These are phyloP conservation scores for Lactifluus pinguis DNA, from an alignment of 768 basidiomycete species.

Conservation along the genomic window DNA sequence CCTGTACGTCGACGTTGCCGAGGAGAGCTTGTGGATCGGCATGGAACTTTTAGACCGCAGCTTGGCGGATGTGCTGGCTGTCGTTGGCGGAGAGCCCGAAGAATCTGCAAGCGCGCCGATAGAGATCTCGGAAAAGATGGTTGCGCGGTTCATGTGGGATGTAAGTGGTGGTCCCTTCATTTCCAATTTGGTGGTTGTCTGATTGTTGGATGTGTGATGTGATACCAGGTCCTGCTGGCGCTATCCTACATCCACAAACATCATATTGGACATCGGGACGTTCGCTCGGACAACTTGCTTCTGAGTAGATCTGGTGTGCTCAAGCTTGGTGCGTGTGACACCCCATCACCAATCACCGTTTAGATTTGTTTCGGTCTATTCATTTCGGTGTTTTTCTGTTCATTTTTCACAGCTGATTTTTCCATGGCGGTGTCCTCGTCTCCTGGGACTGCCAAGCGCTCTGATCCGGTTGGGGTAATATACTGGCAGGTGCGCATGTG, in stretches of 20 bases:
- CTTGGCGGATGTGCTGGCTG: conserved; percentile 67
- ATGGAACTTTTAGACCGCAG: conserved; percentile 91
- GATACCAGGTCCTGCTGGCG: conserved; percentile 48
- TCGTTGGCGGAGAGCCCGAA: conserved; percentile 22
- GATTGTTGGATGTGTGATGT: neutral
- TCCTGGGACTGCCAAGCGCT: conserved; percentile 39
- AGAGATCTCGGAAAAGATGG: conserved; percentile 54
- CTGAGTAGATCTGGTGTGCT: conserved; percentile 60
- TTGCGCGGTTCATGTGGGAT: conserved; percentile 70
- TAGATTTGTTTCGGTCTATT: neutral
- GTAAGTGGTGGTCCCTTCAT: conserved; percentile 34
- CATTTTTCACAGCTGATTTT: conserved; percentile 50
- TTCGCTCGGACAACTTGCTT: conserved; percentile 76
- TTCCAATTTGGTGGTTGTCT: neutral
- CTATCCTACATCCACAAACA: conserved; percentile 56
- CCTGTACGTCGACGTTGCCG: conserved; percentile 55
- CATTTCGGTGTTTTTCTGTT: neutral
- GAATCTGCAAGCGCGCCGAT: conserved; percentile 49
- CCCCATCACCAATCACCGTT: neutral
- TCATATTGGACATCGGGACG: conserved; percentile 72
- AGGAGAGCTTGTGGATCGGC: conserved; percentile 62
- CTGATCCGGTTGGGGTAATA: conserved; percentile 58
- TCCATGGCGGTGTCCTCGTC: conserved; percentile 61
- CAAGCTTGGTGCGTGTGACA: conserved; percentile 48
- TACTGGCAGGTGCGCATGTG: conserved; percentile 66